Conservation (phyloP, 2,329 filamentous ascomycete species). For the Curvularia sp. region DNA sequence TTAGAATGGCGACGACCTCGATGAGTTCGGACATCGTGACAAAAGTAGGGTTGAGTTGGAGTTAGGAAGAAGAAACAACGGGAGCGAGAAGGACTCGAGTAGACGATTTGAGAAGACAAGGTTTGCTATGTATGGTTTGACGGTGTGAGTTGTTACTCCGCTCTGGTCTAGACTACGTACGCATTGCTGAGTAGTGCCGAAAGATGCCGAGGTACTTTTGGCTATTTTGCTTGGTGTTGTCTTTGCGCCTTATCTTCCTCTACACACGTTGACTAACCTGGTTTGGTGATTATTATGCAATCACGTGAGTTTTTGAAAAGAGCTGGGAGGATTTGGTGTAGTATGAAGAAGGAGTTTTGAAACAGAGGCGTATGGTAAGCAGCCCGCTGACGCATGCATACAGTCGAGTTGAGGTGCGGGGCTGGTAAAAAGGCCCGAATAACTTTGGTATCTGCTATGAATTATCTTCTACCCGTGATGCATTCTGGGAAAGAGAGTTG, state of each 20-base stretch:
- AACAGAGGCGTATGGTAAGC: not conserved
- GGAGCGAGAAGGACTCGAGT: not conserved
- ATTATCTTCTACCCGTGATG: not conserved
- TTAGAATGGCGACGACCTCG: slow-evolving; percentile 42
- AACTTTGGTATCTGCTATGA: not conserved
- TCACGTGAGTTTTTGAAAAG: not conserved
- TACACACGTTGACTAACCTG: not conserved
- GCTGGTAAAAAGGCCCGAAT: not conserved
- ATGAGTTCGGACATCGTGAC: slow-evolving; percentile 16
- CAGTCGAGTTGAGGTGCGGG: not conserved
- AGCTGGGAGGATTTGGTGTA: no score
- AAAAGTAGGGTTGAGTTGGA: not conserved
- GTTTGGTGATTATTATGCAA: not conserved
- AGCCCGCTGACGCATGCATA: not conserved
- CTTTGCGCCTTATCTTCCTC: not conserved
- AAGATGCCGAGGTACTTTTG: slow-evolving; percentile 33
- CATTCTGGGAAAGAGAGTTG: not conserved
- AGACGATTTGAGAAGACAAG: no score
- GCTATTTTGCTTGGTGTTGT: not conserved
- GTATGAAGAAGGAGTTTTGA: not conserved
- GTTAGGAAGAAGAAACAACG: not conserved
- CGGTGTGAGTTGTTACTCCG: slow-evolving; percentile 15
- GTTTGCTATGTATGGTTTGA: not conserved
- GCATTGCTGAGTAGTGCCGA: slow-evolving; percentile 21
- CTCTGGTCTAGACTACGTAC: slow-evolving; percentile 7